Percentiles rank a stretch among this genome's conserved stretches.
phyloP scores from a whole-genome alignment of 2,329 filamentous ascomycete species.

The Trichoderma sp. region DNA sequence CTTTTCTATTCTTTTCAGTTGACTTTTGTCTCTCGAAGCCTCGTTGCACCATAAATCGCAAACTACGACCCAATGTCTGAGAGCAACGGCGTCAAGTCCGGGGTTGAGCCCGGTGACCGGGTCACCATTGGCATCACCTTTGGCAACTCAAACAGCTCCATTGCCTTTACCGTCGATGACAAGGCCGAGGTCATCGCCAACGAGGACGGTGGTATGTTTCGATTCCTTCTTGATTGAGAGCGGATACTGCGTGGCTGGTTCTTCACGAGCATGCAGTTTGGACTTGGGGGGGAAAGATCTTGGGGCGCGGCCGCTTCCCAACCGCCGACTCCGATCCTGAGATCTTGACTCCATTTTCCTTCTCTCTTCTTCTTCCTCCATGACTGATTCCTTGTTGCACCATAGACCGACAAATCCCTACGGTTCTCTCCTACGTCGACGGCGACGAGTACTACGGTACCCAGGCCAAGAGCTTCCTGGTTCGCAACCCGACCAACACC shows the following conservation, averaged over 20 bases:
- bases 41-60: not conserved
- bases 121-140: constrained; percentile 93
- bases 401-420: constrained; percentile 92
- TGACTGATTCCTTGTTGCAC: constrained; percentile 26
- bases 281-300: not conserved
- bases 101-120: constrained; percentile 59
- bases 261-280: not conserved
- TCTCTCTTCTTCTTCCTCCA: not conserved
- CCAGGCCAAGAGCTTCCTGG: constrained; percentile 90
- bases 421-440: constrained; percentile 89
- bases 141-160: constrained; percentile 97
- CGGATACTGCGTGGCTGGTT: not conserved
- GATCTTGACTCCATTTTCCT: not conserved
- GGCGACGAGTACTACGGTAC: constrained; percentile 96
- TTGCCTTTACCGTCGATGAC: constrained; percentile 89
- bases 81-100: constrained; percentile 47
- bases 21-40: not conserved
- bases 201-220: constrained; percentile 84
- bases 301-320: not conserved
- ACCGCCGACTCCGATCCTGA: not conserved
- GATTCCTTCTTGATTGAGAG: not conserved
- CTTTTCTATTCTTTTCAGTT: not conserved
- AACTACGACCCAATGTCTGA: constrained; percentile 49
- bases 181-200: constrained; percentile 98
- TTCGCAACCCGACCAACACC: constrained; percentile 91